phyloP scores from a whole-genome alignment of 1,284 basidiomycete species.

The Tranzscheliella williamsii region DNA sequence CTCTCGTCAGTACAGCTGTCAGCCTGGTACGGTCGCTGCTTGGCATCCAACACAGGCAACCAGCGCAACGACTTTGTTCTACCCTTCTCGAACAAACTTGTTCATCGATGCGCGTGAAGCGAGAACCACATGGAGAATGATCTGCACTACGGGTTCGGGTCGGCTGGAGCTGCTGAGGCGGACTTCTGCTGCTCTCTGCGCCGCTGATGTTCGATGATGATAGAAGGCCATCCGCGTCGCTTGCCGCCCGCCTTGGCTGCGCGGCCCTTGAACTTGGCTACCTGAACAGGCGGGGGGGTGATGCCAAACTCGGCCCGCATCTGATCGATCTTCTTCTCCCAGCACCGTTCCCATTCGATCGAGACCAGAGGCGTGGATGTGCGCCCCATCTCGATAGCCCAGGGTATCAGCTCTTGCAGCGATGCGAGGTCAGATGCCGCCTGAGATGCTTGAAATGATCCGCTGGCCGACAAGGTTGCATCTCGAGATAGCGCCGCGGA shows the following conservation, averaged over 20 bases:
- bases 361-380: conserved; percentile 76
- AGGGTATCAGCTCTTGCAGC: conserved; percentile 32
- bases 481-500: background rate
- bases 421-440: conserved; percentile 12
- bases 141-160: no score
- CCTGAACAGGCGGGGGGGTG: conserved; percentile 41
- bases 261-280: conserved; percentile 42
- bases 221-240: conserved; percentile 52
- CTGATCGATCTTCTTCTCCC: conserved; percentile 79
- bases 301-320: conserved; percentile 81
- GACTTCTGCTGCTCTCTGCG: conserved; percentile 1
- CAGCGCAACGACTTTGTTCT: no score
- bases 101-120: no score
- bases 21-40: no score
- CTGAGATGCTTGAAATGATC: background rate
- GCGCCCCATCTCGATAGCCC: conserved; percentile 83
- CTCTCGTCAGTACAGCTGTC: no score
- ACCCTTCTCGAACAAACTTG: no score
- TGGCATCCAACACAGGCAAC: no score
- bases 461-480: background rate
- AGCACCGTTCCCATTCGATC: conserved; percentile 94
- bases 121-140: no score
- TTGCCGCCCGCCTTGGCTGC: conserved; percentile 13
- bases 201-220: conserved; percentile 39
- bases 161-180: background rate